phyloP scores from a whole-genome alignment of 1,284 basidiomycete species.

The Tylopilus sp. region DNA sequence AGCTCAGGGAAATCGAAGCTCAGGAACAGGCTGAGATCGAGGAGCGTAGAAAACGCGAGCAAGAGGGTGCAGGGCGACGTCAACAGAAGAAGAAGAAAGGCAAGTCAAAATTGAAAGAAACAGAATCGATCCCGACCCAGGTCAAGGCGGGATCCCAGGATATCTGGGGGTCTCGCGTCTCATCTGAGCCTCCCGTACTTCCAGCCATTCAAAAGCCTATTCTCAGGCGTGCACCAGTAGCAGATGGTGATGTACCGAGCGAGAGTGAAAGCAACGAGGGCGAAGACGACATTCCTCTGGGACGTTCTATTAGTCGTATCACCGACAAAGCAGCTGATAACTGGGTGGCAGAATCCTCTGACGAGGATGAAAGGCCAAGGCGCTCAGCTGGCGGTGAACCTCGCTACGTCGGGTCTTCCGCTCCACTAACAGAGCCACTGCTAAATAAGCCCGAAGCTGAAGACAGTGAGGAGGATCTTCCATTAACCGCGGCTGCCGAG shows the following conservation, averaged over 20 bases:
- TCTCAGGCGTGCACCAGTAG: conserved; percentile 43
- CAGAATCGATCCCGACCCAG: conserved; percentile 26
- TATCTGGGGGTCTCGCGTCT: conserved; percentile 30
- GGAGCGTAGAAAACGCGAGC: conserved; percentile 42
- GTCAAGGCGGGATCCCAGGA: conserved; percentile 11
- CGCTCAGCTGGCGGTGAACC: conserved; percentile 55
- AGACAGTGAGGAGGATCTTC: conserved; percentile 73
- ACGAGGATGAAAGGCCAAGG: conserved; percentile 50
- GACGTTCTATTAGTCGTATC: conserved; percentile 22
- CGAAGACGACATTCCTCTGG: conserved; percentile 37
- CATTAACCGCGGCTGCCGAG: conserved; percentile 57
- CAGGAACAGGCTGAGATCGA: conserved; percentile 53
- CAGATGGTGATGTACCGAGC: conserved; percentile 43
- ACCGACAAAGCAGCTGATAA: conserved; percentile 35
- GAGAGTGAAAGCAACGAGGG: conserved; percentile 52
- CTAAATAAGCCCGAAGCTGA: conserved; percentile 31
- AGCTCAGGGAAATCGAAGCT: conserved; percentile 68
- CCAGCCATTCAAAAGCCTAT: conserved; percentile 51
- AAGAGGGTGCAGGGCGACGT: conserved; percentile 40
- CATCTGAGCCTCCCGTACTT: conserved; percentile 51
- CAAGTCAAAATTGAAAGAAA: conserved; percentile 43
- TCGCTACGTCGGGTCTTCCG: conserved; percentile 34
- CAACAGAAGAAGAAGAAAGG: conserved; percentile 41
- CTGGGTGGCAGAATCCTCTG: conserved; percentile 61
- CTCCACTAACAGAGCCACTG: conserved; percentile 12